Evolutionary conservation across 352 stramenopile species (phyloP).

Genomic region (Poterioochromonas sp.): DNA sequence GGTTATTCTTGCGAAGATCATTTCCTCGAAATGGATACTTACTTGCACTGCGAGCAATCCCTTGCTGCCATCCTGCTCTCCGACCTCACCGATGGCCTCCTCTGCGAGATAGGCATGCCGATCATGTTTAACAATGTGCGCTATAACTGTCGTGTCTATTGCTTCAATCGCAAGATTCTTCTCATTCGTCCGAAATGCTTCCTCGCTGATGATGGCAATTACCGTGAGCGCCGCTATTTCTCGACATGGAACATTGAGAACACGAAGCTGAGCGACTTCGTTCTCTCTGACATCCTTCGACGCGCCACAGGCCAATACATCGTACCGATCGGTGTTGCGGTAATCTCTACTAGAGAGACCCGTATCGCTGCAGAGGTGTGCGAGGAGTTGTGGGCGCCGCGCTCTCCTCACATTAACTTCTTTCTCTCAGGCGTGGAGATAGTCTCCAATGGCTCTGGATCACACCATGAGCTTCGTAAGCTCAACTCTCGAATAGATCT

Average conservation of each 20-base stretch:
- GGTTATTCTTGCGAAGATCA: slow-evolving; percentile 98
- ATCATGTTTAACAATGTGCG: slow-evolving; percentile 81
- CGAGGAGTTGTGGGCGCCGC: slow-evolving; percentile 94
- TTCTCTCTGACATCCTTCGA: slow-evolving; percentile 47
- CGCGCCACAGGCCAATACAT: slow-evolving; percentile 60
- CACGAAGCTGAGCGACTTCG: not conserved
- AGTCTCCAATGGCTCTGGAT: slow-evolving; percentile 91
- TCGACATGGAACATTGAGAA: slow-evolving; percentile 48
- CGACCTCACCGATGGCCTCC: slow-evolving; percentile 77
- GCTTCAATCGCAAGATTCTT: slow-evolving; percentile 79
- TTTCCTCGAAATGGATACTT: slow-evolving; percentile 95
- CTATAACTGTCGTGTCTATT: slow-evolving; percentile 96
- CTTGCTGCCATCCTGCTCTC: slow-evolving; percentile 62
- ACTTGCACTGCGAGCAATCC: slow-evolving; percentile 92
- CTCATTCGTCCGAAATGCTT: slow-evolving; percentile 76
- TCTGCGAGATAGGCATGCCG: slow-evolving; percentile 85
- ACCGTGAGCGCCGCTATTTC: slow-evolving; percentile 87
- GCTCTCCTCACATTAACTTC: slow-evolving; percentile 82
- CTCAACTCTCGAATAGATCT: slow-evolving; percentile 77
- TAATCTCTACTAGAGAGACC: slow-evolving; percentile 70
- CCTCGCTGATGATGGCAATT: slow-evolving; percentile 90
- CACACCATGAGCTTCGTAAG: slow-evolving; percentile 92
- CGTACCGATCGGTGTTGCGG: slow-evolving; percentile 67
- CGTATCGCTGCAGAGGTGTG: slow-evolving; percentile 84
- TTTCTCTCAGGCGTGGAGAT: slow-evolving; percentile 88